Evolutionary conservation across 2,329 filamentous ascomycete species (phyloP), one percentile per base, ranked within the genome.

Genomic region (Capronia epimyces): DNA sequence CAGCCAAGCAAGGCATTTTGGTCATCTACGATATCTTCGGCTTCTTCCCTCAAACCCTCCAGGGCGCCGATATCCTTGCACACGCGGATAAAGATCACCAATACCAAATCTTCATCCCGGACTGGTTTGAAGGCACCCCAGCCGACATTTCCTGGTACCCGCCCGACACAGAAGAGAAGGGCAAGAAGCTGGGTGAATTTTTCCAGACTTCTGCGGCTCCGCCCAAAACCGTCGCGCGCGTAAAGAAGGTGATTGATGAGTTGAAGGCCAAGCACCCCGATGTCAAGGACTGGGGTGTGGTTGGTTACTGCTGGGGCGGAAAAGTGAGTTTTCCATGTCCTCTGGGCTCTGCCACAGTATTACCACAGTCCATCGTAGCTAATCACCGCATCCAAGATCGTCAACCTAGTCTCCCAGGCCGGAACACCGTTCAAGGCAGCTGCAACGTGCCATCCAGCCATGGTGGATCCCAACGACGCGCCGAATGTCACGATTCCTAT

Each of bases 101-200:
- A 64, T 93, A 94, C 75, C 83, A 82, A 61, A 87, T 95, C 60
- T 89, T 90, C 71, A 90, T 96, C 57, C 90, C 90, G 22, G 90
- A 96, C 71, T 91, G 87, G 77, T 95, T 95, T 74, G 79, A 86
- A 53, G 89, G 87, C 66, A 76, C 80, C 59, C 85, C 87, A 29
- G 80, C 75, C 53, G 76, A 79, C 59, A 79, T 82, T 61, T 71
- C 70, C 45, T 81, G 78, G 77, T 81, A 79, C 65, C 79, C 79
- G 0, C 79, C 79, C 13, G 71, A 80, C 63, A 81, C 70, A 55
- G 71, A 80, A 34, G 80, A 83, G 52, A 79, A 83, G 67, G 74
- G 75, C 57, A 62, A 78, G 67, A 81, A 81, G 64, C 71, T 83
- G 12, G 76, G 77, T 53, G 66, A 78, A 52, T 82, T 81, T 71